phyloP scores from a whole-genome alignment of 768 basidiomycete species.

The Candolleomyces eurysporus region DNA sequence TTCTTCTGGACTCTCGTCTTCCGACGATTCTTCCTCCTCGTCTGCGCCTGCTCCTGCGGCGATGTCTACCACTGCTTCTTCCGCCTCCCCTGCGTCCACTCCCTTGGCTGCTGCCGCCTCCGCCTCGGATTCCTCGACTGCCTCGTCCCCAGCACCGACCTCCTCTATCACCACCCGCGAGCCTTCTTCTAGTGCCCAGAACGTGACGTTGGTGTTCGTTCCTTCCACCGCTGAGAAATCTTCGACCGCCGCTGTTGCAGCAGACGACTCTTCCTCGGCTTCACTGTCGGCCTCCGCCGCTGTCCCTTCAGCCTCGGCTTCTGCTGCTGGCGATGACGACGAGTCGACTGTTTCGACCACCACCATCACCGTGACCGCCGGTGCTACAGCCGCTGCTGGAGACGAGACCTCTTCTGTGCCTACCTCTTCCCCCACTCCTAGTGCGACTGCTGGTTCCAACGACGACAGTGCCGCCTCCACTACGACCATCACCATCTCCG shows the following conservation, averaged over 20 bases:
- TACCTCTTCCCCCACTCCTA: not conserved
- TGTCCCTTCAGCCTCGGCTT: not conserved
- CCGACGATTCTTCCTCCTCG: not conserved
- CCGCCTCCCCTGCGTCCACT: not conserved
- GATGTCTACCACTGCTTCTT: not conserved
- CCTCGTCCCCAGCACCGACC: constrained; percentile 9
- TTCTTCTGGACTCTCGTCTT: not conserved
- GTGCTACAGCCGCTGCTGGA: not conserved
- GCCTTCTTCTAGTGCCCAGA: constrained; percentile 26
- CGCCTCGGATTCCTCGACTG: not conserved
- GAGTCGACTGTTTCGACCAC: not conserved
- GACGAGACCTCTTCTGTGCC: not conserved
- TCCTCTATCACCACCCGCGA: constrained; percentile 18
- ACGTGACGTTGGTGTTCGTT: constrained; percentile 55
- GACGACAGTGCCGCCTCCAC: constrained; percentile 4
- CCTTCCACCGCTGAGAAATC: constrained; percentile 23
- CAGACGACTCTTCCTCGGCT: constrained; percentile 11
- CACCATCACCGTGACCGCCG: constrained; percentile 4
- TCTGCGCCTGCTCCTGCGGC: not conserved
- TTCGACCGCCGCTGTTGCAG: constrained; percentile 25
- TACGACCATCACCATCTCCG: constrained; percentile 4
- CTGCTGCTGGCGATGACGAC: constrained; percentile 1
- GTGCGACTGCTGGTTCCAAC: constrained; percentile 12
- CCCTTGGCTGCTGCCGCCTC: too few relatives aligned
- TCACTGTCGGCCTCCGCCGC: constrained; percentile 7